Evolutionary conservation across 1,284 basidiomycete genomes (phyloP).

Genomic region (Gastroboletus turbinatus): DNA sequence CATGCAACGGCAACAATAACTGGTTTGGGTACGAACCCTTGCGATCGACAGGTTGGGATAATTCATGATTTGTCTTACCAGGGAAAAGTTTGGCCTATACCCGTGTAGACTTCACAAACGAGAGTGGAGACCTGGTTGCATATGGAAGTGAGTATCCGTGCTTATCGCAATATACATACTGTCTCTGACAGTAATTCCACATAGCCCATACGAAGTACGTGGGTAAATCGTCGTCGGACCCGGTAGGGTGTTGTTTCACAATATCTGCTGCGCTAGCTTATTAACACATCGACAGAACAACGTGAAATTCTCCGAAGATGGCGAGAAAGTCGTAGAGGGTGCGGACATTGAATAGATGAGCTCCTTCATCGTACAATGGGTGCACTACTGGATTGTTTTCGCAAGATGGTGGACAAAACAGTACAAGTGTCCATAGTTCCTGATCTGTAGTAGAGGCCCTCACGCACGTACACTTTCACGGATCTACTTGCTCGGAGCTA

Average conservation of each 20-base stretch:
- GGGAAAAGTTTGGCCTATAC: constrained; percentile 86
- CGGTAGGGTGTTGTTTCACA: constrained; percentile 41
- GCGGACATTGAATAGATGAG: constrained; percentile 39
- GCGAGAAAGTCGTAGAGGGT: constrained; percentile 73
- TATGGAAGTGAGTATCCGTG: constrained; percentile 63
- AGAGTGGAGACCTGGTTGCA: constrained; percentile 74
- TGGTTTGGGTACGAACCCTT: constrained; percentile 51
- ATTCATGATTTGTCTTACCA: constrained; percentile 27
- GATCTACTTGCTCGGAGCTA: background rate
- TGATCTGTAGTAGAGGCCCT: background rate
- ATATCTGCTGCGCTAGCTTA: background rate
- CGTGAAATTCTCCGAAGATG: constrained; percentile 78
- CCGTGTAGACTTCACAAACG: constrained; percentile 73
- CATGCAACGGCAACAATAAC: constrained; percentile 61
- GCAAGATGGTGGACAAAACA: too few species aligned
- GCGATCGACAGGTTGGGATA: background rate
- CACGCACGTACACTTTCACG: background rate
- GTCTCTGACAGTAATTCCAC: constrained; percentile 7
- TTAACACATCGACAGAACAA: constrained; percentile 52
- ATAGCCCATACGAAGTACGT: constrained; percentile 88
- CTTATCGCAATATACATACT: background rate
- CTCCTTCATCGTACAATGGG: background rate
- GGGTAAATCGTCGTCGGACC: constrained; percentile 67
- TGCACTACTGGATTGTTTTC: background rate
- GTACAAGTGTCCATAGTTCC: background rate